Conservation (phyloP, 345 rosid genomes). For the Populus tremula region DNA sequence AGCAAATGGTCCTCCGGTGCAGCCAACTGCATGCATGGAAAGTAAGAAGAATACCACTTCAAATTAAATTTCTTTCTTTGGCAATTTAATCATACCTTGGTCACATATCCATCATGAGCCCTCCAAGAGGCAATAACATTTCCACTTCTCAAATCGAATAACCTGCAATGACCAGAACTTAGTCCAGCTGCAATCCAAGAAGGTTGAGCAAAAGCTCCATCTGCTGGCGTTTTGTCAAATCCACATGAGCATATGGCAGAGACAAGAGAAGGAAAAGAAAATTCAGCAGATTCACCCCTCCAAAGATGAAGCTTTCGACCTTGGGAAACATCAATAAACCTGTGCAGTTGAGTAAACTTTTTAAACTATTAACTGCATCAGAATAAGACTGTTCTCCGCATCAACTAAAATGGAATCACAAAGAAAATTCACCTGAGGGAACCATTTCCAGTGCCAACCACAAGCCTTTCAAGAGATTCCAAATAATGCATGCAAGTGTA, state of each 20-base stretch:
- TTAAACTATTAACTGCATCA: constrained; percentile 12
- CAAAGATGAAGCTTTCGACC: constrained; percentile 80
- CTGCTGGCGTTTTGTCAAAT: constrained; percentile 45
- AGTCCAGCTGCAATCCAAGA: constrained; percentile 83
- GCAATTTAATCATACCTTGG: constrained; percentile 49
- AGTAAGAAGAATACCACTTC: not conserved
- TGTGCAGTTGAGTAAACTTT: constrained; percentile 16
- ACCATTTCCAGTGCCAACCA: constrained; percentile 84
- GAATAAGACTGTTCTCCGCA: constrained; percentile 3
- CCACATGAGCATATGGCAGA: constrained; percentile 79
- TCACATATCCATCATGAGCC: constrained; percentile 89
- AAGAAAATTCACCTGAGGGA: constrained; percentile 60
- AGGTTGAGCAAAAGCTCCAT: constrained; percentile 48
- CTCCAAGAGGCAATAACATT: constrained; percentile 69
- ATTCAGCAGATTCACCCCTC: constrained; percentile 75
- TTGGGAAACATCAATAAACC: constrained; percentile 69
- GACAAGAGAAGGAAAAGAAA: constrained; percentile 74
- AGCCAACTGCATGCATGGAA: constrained; percentile 56
- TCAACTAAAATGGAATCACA: constrained; percentile 9
- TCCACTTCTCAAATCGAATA: constrained; percentile 77
- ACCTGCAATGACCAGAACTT: constrained; percentile 81
- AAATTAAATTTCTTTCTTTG: not conserved
- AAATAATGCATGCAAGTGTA: constrained; percentile 84
- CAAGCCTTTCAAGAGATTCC: constrained; percentile 58
- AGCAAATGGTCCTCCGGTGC: constrained; percentile 77